Evolutionary conservation across 2,329 filamentous ascomycete species (phyloP), one percentile per base, ranked within the genome.

Genomic region (Fusarium sp.): DNA sequence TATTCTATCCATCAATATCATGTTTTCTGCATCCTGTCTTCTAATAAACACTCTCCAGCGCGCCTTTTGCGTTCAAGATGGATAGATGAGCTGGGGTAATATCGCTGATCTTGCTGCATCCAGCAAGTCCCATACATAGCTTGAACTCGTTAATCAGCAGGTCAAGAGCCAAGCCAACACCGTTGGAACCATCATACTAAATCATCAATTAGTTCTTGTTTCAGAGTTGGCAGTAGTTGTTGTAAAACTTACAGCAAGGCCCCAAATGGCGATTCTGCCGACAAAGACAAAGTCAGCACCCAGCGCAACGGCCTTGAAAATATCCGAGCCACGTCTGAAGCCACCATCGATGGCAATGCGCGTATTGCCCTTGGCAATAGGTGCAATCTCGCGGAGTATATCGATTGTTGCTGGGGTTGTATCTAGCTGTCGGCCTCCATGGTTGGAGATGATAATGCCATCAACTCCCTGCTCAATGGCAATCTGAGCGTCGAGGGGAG

Each of bases 381-480:
- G 48, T 17, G 51, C 59, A 5, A 54, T 44, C 13, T 62, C 59
- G 1, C 48, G 50, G 7, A 62, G 47, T 9, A 54, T 36, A 17
- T 62, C 59, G n/a, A 62, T 22, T 32, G 59, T 62, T 26, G 59
- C 48, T 20, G 51, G 48, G 7, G 47, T 54, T 30, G 47, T 42
- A 8, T 62, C 59, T 3, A 62, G 20, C n/a, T 62, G 59, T 26
- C 59, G 41, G 4, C 59, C 59, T 18, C 59, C 59, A 5, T 62
- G 59, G 24, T 62, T 62, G 20, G 59, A 62, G 24, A 62, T 41
- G 20, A 62, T 55, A 50, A 62, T 55, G 4, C 59, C 59, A n/a
- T 54, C 39, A 11, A 62, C 39, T 5, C 51, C 41, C 22, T 42
- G 48, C 18, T 62, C 51, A 18, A 62, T 36, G 22, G 48, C 59